Evolutionary conservation across 2,329 filamentous ascomycete species (phyloP).

Genomic region (Xenoacremonium recifei): DNA sequence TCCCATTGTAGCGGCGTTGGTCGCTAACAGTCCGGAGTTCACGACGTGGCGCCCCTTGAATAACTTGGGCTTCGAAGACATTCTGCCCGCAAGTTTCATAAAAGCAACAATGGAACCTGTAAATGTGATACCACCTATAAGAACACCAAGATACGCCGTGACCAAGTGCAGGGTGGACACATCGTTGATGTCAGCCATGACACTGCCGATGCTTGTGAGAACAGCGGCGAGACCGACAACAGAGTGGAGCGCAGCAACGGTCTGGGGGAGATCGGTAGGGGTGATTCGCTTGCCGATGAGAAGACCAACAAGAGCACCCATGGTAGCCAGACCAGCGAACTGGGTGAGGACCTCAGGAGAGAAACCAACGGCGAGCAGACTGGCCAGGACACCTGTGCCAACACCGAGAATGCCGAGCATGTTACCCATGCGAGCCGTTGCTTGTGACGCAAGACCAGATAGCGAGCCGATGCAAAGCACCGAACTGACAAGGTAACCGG

Average conservation of each 20-base stretch:
- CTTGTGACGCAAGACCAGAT: constrained; percentile 76
- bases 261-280: constrained; percentile 84
- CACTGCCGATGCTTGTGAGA: constrained; percentile 82
- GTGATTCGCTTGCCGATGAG: constrained; percentile 84
- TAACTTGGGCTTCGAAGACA: constrained; percentile 73
- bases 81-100: constrained; percentile 77
- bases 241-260: constrained; percentile 83
- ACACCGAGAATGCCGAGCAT: constrained; percentile 86
- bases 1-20: constrained; percentile 80
- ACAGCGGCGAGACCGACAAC: constrained; percentile 89
- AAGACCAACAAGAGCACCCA: constrained; percentile 67
- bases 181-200: constrained; percentile 70
- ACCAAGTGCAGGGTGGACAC: constrained; percentile 79
- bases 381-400: constrained; percentile 77
- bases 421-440: constrained; percentile 82
- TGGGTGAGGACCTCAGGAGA: constrained; percentile 75
- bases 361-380: constrained; percentile 78
- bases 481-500: constrained; percentile 82
- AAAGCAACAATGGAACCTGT: constrained; percentile 90
- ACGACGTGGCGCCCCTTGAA: constrained; percentile 74
- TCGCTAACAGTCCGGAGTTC: constrained; percentile 71
- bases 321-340: constrained; percentile 71
- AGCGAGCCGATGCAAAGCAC: constrained; percentile 83
- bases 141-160: constrained; percentile 79
- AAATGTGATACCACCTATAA: constrained; percentile 85